Evolutionary conservation across 495 filamentous ascomycete genomes (phyloP).

Genomic region (Annulohypoxylon stygium): DNA sequence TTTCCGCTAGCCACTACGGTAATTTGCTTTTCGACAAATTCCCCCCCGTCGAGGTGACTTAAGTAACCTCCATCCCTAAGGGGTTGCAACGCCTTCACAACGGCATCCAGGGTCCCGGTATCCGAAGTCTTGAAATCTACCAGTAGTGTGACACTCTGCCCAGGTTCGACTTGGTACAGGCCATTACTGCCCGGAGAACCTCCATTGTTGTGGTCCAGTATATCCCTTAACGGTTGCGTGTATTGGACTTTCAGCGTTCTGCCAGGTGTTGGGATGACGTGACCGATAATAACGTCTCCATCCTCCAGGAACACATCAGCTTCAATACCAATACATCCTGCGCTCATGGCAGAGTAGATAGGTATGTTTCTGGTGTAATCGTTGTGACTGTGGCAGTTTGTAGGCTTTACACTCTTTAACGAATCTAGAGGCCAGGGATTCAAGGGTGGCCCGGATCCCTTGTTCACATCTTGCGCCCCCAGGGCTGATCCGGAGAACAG

Average conservation of each 20-base stretch:
- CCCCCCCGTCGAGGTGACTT: conserved; percentile 64
- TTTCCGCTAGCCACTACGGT: conserved; percentile 81
- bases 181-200: conserved; percentile 51
- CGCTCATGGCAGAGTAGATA: conserved; percentile 45
- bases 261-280: conserved; percentile 44
- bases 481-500: conserved; percentile 43
- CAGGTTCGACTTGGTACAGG: conserved; percentile 66
- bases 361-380: conserved; percentile 51
- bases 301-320: conserved; percentile 50
- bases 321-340: conserved; percentile 53
- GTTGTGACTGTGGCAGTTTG: conserved; percentile 52
- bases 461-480: conserved; percentile 45
- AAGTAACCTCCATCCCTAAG: conserved; percentile 70
- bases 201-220: conserved; percentile 52
- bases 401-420: conserved; percentile 46
- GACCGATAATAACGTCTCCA: conserved; percentile 50
- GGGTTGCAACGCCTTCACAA: conserved; percentile 69
- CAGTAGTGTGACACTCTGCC: conserved; percentile 72
- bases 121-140: conserved; percentile 73
- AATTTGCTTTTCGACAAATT: conserved; percentile 66
- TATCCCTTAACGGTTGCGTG: conserved; percentile 45
- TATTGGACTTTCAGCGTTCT: conserved; percentile 49
- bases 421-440: conserved; percentile 53
- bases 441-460: conserved; percentile 43
- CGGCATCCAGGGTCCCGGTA: conserved; percentile 60